Evolutionary conservation across 139 green algal genomes (phyloP), one percentile per base, ranked within the genome.

Genomic region (Chlamydomonas schloesseri): DNA sequence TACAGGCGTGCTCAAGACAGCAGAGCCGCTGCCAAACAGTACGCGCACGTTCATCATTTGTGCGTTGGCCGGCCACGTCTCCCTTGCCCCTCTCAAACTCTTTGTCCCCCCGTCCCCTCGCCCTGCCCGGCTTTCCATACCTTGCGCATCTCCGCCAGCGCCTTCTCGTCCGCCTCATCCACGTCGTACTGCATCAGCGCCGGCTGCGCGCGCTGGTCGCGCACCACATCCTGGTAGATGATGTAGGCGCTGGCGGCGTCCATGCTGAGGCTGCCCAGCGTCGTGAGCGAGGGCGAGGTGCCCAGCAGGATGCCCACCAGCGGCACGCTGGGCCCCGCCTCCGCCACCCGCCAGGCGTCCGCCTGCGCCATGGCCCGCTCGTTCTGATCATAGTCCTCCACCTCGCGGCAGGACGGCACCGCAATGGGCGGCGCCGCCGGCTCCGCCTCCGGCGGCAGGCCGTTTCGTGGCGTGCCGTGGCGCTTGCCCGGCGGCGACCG

Each of bases 101-200:
- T n/a, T n/a, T 57, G 50, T 11, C 50, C 50, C 50, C 50, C 50
- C 11, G 50, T 14, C 50, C 76, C 60, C 20, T 1, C 3, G 24
- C 77, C 17, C 78, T 75, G 64, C 62, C 29, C 17, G 15, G 26
- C n/a, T 28, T 17, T 1, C 68, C 29, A 1, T 29, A 71, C 71
- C 5, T 87, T 90, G 42, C 42, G 42, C 11, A 84, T 58, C 28
- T 78, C 64, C 29, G 20, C 79, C 36, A 91, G 55, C 78, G 72
- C 85, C 24, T 31, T 31, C 65, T 89, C 88, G 29, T 92, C 88
- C 73, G 67, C 57, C n/a, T 89, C 77, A 55, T 92, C 88, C 79
- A 92, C 77, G 80, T 92, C 88, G 64, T 92, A 92, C 29, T 75
- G 58, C 34, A 65, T 53, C 62, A 89, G 55, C 37, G 88, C 83